Conservation (phyloP, 2,329 filamentous ascomycete species). For the Boeremia exigua region DNA sequence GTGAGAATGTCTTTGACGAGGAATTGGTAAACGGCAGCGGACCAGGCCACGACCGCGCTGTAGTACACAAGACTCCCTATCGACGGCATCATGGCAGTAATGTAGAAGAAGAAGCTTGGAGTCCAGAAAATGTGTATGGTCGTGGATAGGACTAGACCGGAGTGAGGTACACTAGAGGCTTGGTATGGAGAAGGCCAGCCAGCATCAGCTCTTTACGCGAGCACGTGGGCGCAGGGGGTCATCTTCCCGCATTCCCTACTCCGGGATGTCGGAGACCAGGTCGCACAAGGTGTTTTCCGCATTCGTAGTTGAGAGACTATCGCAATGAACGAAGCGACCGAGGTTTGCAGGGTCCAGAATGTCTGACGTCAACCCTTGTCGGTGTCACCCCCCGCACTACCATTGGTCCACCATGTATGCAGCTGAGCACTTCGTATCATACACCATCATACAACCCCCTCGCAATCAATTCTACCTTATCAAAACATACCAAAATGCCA, state of each 20-base stretch:
- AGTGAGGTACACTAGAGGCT: constrained; percentile 1
- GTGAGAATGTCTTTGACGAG: constrained; percentile 31
- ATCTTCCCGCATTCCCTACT: not conserved
- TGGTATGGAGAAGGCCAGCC: constrained; percentile 1
- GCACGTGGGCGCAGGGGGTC: constrained; percentile 13
- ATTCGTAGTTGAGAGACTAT: not conserved
- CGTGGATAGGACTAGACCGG: not conserved
- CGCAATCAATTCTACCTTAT: not conserved
- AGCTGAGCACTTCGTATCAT: not conserved
- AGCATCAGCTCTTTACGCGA: constrained; percentile 11
- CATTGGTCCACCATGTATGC: not conserved
- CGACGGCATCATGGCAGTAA: constrained; percentile 1
- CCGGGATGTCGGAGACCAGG: too few species aligned
- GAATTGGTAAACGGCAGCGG: constrained; percentile 37
- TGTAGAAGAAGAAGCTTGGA: not conserved
- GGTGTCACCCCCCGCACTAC: not conserved
- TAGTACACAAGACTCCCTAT: constrained; percentile 17
- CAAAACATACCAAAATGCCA: constrained; percentile 17
- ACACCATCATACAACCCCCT: not conserved
- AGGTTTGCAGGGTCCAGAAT: constrained; percentile 10
- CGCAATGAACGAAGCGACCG: too few species aligned
- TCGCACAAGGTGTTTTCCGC: not conserved
- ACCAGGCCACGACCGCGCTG: constrained; percentile 32
- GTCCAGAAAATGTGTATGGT: not conserved
- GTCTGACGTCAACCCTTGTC: constrained; percentile 6